These are phyloP conservation scores for Euphrasia confusa DNA, from an alignment of 257 asterid species.

Conservation along the genomic window DNA sequence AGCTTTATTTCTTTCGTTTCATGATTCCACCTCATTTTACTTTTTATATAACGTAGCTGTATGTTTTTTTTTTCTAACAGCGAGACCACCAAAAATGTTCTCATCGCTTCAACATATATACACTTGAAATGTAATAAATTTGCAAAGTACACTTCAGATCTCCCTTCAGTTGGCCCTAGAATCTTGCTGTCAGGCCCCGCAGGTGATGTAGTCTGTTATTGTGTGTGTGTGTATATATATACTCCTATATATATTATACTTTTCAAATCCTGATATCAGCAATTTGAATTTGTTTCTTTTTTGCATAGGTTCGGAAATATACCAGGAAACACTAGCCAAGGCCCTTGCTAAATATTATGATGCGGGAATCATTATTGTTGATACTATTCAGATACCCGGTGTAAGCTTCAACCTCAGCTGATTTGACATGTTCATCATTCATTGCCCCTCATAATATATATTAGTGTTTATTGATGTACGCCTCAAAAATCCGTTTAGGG, in stretches of 20 bases:
- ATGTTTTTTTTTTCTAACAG: conserved; percentile 37
- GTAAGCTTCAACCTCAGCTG: conserved; percentile 45
- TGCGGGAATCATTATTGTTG: conserved; percentile 65
- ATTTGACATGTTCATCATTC: conserved; percentile 14
- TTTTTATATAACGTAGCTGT: conserved; percentile 9
- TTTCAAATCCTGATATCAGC: conserved; percentile 5
- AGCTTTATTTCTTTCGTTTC: conserved; percentile 12
- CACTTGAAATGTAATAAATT: conserved; percentile 65
- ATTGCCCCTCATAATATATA: not conserved
- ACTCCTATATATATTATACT: not conserved
- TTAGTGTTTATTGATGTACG: conserved; percentile 13
- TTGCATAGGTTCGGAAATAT: conserved; percentile 76
- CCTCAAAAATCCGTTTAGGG: conserved; percentile 44
- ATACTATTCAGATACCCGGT: conserved; percentile 65
- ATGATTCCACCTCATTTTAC: conserved; percentile 15
- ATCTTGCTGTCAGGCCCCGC: conserved; percentile 85
- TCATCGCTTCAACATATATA: conserved; percentile 68
- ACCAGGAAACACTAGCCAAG: conserved; percentile 75
- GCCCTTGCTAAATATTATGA: conserved; percentile 73
- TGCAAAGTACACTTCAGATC: conserved; percentile 66
- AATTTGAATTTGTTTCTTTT: conserved; percentile 11
- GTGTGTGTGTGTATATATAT: not conserved
- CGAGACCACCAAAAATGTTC: conserved; percentile 79
- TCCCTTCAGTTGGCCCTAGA: conserved; percentile 80
- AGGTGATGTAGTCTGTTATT: conserved; percentile 41